A percentile compares a stretch with the other conserved stretches of the same genome.
Conservation (phyloP, 345 rosid species). For the Combretum micranthum region DNA sequence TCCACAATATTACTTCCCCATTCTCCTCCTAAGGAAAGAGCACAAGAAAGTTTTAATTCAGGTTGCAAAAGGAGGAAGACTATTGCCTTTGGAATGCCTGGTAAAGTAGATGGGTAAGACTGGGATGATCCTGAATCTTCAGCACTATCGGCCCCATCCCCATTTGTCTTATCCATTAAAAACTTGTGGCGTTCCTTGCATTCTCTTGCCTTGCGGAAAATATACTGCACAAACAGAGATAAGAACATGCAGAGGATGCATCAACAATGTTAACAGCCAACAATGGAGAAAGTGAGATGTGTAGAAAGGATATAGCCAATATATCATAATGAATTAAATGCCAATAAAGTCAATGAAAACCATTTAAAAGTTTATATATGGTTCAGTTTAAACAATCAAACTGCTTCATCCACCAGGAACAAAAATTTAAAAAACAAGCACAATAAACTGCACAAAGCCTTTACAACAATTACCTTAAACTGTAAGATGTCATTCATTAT, state of each 20-base stretch:
- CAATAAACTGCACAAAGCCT: not conserved
- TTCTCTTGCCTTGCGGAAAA: slow-evolving; percentile 79
- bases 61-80: slow-evolving; percentile 3
- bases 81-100: slow-evolving; percentile 96
- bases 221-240: slow-evolving; percentile 42
- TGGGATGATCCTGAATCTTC: slow-evolving; percentile 98
- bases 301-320: too few relatives aligned
- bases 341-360: slow-evolving; percentile 2
- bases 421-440: not conserved
- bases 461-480: slow-evolving; percentile 50
- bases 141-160: slow-evolving; percentile 98
- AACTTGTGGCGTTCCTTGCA: slow-evolving; percentile 97
- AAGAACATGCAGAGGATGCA: too few relatives aligned
- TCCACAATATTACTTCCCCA: slow-evolving; percentile 6
- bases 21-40: not conserved
- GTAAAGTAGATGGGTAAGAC: slow-evolving; percentile 97
- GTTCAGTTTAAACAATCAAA: too few relatives aligned
- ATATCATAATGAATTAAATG: too few relatives aligned
- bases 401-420: slow-evolving; percentile 3
- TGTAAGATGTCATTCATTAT: slow-evolving; percentile 85
- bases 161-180: slow-evolving; percentile 77
- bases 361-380: not conserved
- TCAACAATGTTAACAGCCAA: too few relatives aligned
- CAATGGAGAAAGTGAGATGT: too few relatives aligned
- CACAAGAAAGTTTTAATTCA: not conserved